These are phyloP conservation scores for Stygiomarasmius scandens DNA, from an alignment of 1,284 basidiomycete genomes.

Conservation along the genomic window DNA sequence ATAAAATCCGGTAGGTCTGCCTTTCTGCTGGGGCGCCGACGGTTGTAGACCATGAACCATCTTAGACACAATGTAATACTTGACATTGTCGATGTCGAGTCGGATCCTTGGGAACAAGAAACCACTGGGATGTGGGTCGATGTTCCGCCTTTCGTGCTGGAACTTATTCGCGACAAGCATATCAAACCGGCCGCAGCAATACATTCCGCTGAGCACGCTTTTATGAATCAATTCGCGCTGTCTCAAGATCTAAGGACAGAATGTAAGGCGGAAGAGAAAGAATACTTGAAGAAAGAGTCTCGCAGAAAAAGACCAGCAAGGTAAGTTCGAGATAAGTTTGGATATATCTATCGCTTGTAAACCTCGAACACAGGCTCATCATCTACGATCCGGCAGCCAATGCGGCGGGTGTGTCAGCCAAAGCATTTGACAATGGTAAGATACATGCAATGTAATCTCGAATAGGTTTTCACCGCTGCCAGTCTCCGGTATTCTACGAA, in stretches of 20 bases:
- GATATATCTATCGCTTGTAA: no score
- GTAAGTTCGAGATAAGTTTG: constrained; percentile 35
- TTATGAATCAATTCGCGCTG: constrained; percentile 79
- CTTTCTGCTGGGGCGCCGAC: neutral
- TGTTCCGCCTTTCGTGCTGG: constrained; percentile 59
- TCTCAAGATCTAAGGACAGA: constrained; percentile 80
- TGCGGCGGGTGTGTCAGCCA: constrained; percentile 73
- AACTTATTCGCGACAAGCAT: constrained; percentile 56
- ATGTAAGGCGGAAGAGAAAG: constrained; percentile 83
- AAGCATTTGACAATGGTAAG: constrained; percentile 83
- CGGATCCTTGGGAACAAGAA: constrained; percentile 76
- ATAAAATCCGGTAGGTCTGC: constrained; percentile 57
- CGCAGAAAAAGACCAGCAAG: constrained; percentile 77
- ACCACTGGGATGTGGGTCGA: constrained; percentile 88
- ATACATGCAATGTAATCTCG: constrained; percentile 12
- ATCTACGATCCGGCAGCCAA: constrained; percentile 81
- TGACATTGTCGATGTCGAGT: constrained; percentile 81
- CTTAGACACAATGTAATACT: constrained; percentile 67
- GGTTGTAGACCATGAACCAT: constrained; percentile 3
- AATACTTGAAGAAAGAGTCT: constrained; percentile 61
- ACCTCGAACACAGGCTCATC: constrained; percentile 69
- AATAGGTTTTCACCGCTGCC: neutral
- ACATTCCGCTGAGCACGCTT: constrained; percentile 84
- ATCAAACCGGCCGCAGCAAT: constrained; percentile 79
- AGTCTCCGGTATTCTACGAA: constrained; percentile 65